phyloP scores from a whole-genome alignment of 2,329 filamentous ascomycete genomes.

The Aspergillus texensis region DNA sequence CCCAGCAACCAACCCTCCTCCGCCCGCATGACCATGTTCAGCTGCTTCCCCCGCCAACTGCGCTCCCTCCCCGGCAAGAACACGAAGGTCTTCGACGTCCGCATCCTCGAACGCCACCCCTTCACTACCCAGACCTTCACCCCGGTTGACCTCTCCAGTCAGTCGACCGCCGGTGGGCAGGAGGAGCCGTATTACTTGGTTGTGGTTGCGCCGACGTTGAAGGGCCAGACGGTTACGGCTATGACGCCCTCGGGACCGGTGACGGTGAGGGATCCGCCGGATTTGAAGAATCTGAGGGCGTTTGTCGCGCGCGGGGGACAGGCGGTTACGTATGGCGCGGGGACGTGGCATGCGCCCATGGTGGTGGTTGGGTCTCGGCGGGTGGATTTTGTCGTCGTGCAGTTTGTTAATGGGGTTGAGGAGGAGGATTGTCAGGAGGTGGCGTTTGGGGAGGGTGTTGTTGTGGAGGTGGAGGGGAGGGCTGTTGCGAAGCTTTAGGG shows the following conservation, averaged over 20 bases:
- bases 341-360: slow-evolving; percentile 98
- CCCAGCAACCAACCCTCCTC: slow-evolving; percentile 47
- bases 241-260: slow-evolving; percentile 29
- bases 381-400: slow-evolving; percentile 85
- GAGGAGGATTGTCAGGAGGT: slow-evolving; percentile 89
- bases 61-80: slow-evolving; percentile 26
- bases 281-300: slow-evolving; percentile 69
- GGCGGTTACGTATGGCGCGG: slow-evolving; percentile 87
- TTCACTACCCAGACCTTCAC: slow-evolving; percentile 94
- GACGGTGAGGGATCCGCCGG: slow-evolving; percentile 61
- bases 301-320: slow-evolving; percentile 78
- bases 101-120: slow-evolving; percentile 84
- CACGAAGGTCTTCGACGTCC: slow-evolving; percentile 61
- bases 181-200: slow-evolving; percentile 67
- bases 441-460: slow-evolving; percentile 45
- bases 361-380: slow-evolving; percentile 72
- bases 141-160: slow-evolving; percentile 63
- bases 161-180: slow-evolving; percentile 26
- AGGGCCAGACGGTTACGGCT: slow-evolving; percentile 42
- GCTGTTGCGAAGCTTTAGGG: background rate
- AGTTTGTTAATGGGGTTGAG: slow-evolving; percentile 81
- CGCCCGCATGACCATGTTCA: slow-evolving; percentile 84
- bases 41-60: slow-evolving; percentile 70
- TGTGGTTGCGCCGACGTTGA: slow-evolving; percentile 79
- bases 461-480: slow-evolving; percentile 31